A percentile compares a stretch with the other conserved stretches of the same genome.
phyloP scores from a whole-genome alignment of 2,329 filamentous ascomycete species.

The Alternaria atra region DNA sequence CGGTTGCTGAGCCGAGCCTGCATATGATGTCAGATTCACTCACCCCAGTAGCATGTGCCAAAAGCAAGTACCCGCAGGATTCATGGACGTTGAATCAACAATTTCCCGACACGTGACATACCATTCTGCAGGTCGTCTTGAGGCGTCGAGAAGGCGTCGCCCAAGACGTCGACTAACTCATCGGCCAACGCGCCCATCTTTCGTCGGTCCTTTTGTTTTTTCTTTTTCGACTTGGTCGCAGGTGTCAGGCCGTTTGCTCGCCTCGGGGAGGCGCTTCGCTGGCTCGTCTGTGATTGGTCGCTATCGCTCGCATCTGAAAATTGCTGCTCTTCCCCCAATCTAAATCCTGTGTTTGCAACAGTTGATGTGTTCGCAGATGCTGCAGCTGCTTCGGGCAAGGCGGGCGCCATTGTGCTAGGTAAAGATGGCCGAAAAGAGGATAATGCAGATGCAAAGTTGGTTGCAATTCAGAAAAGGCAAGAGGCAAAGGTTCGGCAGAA shows the following conservation, averaged over 20 bases:
- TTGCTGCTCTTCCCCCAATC: conserved; percentile 17
- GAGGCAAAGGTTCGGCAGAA: conserved; percentile 25
- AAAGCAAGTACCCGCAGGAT: conserved; percentile 6
- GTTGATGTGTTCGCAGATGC: not conserved
- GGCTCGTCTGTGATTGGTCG: conserved; percentile 36
- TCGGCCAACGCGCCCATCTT: conserved; percentile 32
- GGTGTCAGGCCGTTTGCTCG: conserved; percentile 20
- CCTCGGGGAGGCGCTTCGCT: conserved; percentile 28
- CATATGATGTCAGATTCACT: conserved; percentile 2
- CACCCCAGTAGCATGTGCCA: not conserved
- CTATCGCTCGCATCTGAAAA: conserved; percentile 31
- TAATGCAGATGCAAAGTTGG: conserved; percentile 11
- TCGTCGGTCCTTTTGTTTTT: conserved; percentile 31
- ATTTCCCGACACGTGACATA: conserved; percentile 15
- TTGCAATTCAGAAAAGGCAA: conserved; percentile 17
- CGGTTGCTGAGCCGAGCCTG: conserved; percentile 6
- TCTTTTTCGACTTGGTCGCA: conserved; percentile 15
- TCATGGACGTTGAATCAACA: conserved; percentile 1
- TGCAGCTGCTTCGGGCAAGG: conserved; percentile 7
- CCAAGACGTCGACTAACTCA: conserved; percentile 28
- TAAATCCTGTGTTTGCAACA: conserved; percentile 20
- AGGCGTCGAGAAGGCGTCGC: conserved; percentile 24
- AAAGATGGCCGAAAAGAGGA: conserved; percentile 6
- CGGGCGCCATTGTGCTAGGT: conserved; percentile 18
- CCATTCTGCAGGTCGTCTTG: conserved; percentile 14